These are phyloP conservation scores for Cucumis melo DNA, from an alignment of 306 rosid genomes.

Conservation along the genomic window DNA sequence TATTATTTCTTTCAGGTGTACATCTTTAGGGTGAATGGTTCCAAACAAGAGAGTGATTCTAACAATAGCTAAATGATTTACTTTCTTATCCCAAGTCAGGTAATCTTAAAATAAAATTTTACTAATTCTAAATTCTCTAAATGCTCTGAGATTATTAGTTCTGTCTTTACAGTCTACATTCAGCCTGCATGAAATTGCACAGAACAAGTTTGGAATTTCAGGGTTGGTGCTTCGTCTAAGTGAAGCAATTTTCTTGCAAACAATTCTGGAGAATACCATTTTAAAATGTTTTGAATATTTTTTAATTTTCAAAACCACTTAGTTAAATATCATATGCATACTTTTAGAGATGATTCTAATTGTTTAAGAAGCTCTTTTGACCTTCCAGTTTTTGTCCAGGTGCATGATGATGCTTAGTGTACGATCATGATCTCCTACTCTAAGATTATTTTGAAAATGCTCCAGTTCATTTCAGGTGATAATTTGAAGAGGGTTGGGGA, in stretches of 20 bases:
- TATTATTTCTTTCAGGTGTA: constrained; percentile 25
- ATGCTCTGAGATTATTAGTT: background rate
- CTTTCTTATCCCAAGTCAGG: background rate
- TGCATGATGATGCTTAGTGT: background rate
- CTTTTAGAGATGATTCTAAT: background rate
- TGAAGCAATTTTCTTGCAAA: background rate
- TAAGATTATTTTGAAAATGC: background rate
- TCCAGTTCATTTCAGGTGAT: background rate
- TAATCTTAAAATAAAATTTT: background rate
- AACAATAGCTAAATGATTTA: background rate
- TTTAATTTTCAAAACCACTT: background rate
- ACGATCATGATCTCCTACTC: background rate
- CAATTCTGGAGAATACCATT: background rate
- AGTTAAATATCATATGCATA: background rate
- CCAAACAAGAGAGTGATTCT: constrained; percentile 10
- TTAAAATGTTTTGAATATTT: background rate
- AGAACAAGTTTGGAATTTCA: background rate
- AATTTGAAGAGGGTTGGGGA: background rate
- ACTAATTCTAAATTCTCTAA: background rate
- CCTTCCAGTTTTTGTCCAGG: background rate
- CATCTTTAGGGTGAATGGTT: constrained; percentile 37
- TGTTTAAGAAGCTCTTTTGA: background rate
- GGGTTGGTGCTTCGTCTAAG: background rate
- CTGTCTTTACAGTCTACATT: background rate
- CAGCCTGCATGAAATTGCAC: background rate